Percentiles rank a stretch among this genome's conserved stretches.
phyloP scores from a whole-genome alignment of 495 filamentous ascomycete species.

The Wilcoxina mikolae region DNA sequence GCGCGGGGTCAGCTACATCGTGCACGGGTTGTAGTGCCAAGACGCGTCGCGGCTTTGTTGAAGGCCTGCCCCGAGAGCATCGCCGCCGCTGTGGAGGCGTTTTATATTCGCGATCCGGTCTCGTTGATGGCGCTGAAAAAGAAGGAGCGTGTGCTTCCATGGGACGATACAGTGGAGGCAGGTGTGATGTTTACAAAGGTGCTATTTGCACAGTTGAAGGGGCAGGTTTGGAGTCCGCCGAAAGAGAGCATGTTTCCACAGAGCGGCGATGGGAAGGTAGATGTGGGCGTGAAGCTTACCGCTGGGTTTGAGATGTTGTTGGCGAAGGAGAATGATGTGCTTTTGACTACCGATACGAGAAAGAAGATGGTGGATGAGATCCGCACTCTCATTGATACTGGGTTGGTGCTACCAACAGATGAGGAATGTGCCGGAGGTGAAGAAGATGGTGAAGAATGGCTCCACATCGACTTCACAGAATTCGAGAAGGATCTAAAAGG shows the following conservation, averaged over 20 bases:
- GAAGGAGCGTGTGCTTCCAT: constrained; percentile 40
- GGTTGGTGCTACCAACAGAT: constrained; percentile 44
- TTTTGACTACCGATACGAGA: background rate
- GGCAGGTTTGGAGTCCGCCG: constrained; percentile 68
- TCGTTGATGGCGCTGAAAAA: constrained; percentile 47
- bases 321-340: constrained; percentile 29
- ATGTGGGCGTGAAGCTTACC: constrained; percentile 77
- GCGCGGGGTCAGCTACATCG: constrained; percentile 55
- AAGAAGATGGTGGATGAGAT: constrained; percentile 4
- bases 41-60: constrained; percentile 68
- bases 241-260: constrained; percentile 20
- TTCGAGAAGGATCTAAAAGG: constrained; percentile 69
- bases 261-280: constrained; percentile 33
- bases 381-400: background rate
- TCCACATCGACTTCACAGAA: constrained; percentile 79
- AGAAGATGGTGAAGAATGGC: constrained; percentile 79
- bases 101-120: constrained; percentile 81
- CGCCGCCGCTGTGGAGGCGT: constrained; percentile 72
- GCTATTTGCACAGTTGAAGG: constrained; percentile 78
- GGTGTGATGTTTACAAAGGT: constrained; percentile 71
- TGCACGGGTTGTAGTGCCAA: constrained; percentile 54
- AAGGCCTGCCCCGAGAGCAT: constrained; percentile 57
- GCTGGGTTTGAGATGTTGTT: constrained; percentile 87
- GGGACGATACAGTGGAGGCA: constrained; percentile 62
- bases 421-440: constrained; percentile 46